Evolutionary conservation across 1,284 basidiomycete genomes (phyloP).

Genomic region (Ceratobasidium papillatum): DNA sequence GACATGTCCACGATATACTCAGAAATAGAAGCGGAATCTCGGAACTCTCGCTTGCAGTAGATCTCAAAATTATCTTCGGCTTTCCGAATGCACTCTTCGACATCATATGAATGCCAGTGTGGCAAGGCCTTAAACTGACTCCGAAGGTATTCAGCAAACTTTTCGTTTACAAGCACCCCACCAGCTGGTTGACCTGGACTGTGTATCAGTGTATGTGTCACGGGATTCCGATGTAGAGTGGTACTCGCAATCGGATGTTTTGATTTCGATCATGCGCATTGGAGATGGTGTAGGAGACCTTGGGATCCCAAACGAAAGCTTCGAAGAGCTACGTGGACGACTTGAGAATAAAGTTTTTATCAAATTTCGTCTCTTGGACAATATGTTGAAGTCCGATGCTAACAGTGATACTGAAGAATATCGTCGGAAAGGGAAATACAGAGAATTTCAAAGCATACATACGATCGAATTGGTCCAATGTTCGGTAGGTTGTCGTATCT

Average conservation of each 20-base stretch:
- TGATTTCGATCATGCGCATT: slow-evolving; percentile 23
- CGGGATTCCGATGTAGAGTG: too few relatives aligned
- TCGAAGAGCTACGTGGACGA: too few relatives aligned
- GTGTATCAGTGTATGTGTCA: too few relatives aligned
- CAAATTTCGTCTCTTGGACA: too few relatives aligned
- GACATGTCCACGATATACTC: slow-evolving; percentile 11
- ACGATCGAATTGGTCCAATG: not conserved
- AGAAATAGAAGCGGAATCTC: not conserved
- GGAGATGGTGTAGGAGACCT: too few relatives aligned
- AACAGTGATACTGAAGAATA: too few relatives aligned
- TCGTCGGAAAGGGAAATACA: too few relatives aligned
- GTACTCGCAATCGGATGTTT: slow-evolving; percentile 20
- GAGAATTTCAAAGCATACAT: too few relatives aligned
- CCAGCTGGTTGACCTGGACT: slow-evolving; percentile 21
- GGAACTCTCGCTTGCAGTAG: slow-evolving; percentile 28
- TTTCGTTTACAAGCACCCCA: slow-evolving; percentile 16
- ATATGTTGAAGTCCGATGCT: too few relatives aligned
- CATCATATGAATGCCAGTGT: not conserved
- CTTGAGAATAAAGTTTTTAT: too few relatives aligned
- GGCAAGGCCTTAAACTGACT: not conserved
- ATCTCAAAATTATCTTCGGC: slow-evolving; percentile 23
- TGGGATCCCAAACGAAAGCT: too few relatives aligned
- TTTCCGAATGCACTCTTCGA: slow-evolving; percentile 14
- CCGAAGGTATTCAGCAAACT: not conserved
- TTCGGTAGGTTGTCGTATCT: slow-evolving; percentile 42